Base-by-base conservation (phyloP, 2,329 filamentous ascomycete species). In the Rosellinia necatrix region DNA sequence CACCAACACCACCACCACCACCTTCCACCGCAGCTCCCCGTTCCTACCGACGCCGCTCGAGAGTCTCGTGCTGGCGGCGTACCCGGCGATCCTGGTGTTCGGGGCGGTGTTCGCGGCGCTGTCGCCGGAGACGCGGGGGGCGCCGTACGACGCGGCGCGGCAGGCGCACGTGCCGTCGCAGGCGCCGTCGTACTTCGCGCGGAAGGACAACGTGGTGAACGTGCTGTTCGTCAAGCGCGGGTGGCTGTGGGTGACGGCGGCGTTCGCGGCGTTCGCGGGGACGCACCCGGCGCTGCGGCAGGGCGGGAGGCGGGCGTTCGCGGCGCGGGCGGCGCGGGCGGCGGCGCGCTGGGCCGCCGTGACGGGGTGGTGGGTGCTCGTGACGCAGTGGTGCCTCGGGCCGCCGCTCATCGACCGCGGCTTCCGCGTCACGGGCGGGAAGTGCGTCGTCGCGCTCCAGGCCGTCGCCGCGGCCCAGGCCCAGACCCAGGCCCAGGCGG, bases 381-480 rank as follows among this genome's bases (percentile, higher is more conserved):
- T 94, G 15, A 99, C 94, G 62, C 94, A 97, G 77, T 97, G 94
- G 94, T 97, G 87, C 73, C 97, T 99, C 68, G 94, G 94, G 0
- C 87, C 94, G 2, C 81, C 92, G 17, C 78, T 99, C 44, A 93
- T 97, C 66, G 94, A 99, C 72, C 87, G 92, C 53, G 85, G 89
- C 3, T 99, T 97, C 72, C 80, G 85, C n/a, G 83, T 91, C 72
- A 96, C 91, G 0, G 94, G 94, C 3, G 94, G 94, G 1, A 83
- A 83, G 67, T 99, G 94, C 71, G 86, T 91, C 69, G 66, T 84
- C 12, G 77, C 84, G 3, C 70, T 76, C 49, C 74, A 75, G 48
- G 77, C 79, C 40, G 73, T 79, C 1, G 70, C 74, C 9, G 74
- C 76, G 58, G 80, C 76, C 4, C n/a, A n/a, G n/a, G n/a, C n/a